Base-by-base conservation (phyloP, 352 stramenopile species). In the Aphanomyces stellatus region DNA sequence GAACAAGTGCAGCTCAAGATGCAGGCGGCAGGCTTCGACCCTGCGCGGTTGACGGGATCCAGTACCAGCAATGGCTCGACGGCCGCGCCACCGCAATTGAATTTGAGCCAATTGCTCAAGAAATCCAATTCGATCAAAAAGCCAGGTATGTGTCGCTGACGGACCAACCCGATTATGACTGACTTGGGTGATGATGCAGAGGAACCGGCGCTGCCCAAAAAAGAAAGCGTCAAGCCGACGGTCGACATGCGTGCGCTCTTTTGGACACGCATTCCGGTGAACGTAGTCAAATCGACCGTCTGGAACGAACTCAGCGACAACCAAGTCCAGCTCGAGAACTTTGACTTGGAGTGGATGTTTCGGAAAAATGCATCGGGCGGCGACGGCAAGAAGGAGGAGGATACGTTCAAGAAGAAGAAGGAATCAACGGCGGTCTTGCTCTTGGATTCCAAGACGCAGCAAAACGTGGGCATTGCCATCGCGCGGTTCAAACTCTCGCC, bases 401-500 rank as follows among this genome's bases (percentile, higher is more conserved):
- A 79, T 19, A 46, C 6, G n/a, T 57, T 67, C 31, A 57, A 60
- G 8, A 63, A 56, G 46, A 49, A 55, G n/a, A 82, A 77, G 65
- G 67, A 78, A 34, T 67, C 61, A 10, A 74, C 78, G 48, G 81
- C 81, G 0, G 86, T 95, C 6, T 74, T 93, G 25, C 76, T 99
- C 17, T 90, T 99, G 51, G 96, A 99, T 70, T 82, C 91, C 1
- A 99, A 99, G 75, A 86, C 93, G 27, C 91, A 97, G 40, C 97
- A 99, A 75, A 99, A 99, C 79, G 94, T 98, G 0, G 96, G 92
- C n/a, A 99, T 99, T 42, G 95, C 96, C 19, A 93, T 99, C 56
- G 94, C 93, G 28, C 88, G 95, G 34, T 90, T 98, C 51, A 90
- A 96, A 34, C 97, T 99, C 82, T 95, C 87, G 61, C 83, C 85